A percentile compares a stretch with the other conserved stretches of the same genome.
These are phyloP conservation scores for Alternaria ventricosa DNA, from an alignment of 2,329 filamentous ascomycete species.

Conservation along the genomic window DNA sequence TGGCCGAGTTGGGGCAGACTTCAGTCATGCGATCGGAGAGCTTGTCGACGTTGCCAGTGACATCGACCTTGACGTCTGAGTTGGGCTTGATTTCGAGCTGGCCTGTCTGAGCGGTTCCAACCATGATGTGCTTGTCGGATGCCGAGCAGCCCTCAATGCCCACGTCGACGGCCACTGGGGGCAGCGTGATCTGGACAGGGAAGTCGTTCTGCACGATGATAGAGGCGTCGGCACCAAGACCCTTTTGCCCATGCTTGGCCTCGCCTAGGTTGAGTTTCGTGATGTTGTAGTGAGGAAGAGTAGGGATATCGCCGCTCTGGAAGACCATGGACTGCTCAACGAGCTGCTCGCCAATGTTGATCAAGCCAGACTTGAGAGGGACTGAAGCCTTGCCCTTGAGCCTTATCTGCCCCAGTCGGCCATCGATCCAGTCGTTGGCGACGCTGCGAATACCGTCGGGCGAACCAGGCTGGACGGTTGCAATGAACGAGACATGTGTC, in stretches of 20 bases:
- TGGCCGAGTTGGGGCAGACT: conserved; percentile 75
- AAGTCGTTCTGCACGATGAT: conserved; percentile 77
- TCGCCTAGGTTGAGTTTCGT: conserved; percentile 81
- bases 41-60: conserved; percentile 73
- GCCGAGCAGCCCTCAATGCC: conserved; percentile 81
- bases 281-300: conserved; percentile 82
- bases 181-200: conserved; percentile 77
- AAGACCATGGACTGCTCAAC: conserved; percentile 78
- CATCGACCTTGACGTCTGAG: conserved; percentile 70
- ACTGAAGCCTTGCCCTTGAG: conserved; percentile 77
- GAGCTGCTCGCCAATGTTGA: conserved; percentile 78
- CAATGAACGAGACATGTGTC: conserved; percentile 79
- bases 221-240: conserved; percentile 81
- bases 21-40: conserved; percentile 76
- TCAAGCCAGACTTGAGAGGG: conserved; percentile 76
- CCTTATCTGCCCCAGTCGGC: conserved; percentile 72
- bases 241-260: conserved; percentile 62
- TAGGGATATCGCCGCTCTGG: conserved; percentile 75
- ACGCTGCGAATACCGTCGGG: conserved; percentile 78
- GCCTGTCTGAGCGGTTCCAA: conserved; percentile 77
- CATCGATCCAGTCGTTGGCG: conserved; percentile 87
- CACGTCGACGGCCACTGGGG: conserved; percentile 82
- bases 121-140: conserved; percentile 74
- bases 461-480: conserved; percentile 77
- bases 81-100: conserved; percentile 72